Evolutionary conservation across 2,329 filamentous ascomycete genomes (phyloP), one percentile per base, ranked within the genome.

Genomic region (Colletotrichum euphorbiae): DNA sequence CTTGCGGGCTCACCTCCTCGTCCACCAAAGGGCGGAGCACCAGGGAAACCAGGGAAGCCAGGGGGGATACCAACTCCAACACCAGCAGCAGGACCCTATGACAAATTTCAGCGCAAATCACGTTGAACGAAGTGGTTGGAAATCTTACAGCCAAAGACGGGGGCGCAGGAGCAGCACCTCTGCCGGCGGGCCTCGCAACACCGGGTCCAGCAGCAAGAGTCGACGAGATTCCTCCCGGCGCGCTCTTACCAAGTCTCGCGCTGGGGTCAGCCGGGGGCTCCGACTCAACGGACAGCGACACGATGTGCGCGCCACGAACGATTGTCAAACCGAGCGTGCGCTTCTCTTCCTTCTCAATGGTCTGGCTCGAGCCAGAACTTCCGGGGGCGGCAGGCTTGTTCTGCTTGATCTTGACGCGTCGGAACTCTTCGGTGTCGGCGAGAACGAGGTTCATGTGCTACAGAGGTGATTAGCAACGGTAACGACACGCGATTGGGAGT

Each of bases 381-480:
- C 86, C 87, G 21, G 90, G 88, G 48, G 91, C 89, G 57, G 87
- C 80, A 60, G 87, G 83, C 83, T 96, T 97, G 74, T 89, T 86
- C 75, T 91, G 89, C 84, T 92, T 95, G 81, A 92, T 89, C 85
- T 96, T 97, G 71, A 95, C 91, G 78, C 92, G 92, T 79, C 94
- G 92, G 81, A 97, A 98, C 81, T 98, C 95, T 87, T 99, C 96
- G 73, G 96, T 98, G 78, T 99, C 96, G 81, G 95, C 96, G 71
- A 99, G 92, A 70, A 99, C 96, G 72, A 99, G 89, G 81, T 99
- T 99, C 96, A 99, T 99, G 82, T 99, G 96, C 94, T 97, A 72
- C 56, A 61, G 6, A 33, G 19, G 11, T 21, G 33, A 50, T 71
- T 38, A 71, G 69, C 50, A 15, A 45, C 7, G 17, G 19, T 13